These are phyloP conservation scores for Neurospora intermedia DNA, from an alignment of 495 filamentous ascomycete genomes.

Conservation along the genomic window DNA sequence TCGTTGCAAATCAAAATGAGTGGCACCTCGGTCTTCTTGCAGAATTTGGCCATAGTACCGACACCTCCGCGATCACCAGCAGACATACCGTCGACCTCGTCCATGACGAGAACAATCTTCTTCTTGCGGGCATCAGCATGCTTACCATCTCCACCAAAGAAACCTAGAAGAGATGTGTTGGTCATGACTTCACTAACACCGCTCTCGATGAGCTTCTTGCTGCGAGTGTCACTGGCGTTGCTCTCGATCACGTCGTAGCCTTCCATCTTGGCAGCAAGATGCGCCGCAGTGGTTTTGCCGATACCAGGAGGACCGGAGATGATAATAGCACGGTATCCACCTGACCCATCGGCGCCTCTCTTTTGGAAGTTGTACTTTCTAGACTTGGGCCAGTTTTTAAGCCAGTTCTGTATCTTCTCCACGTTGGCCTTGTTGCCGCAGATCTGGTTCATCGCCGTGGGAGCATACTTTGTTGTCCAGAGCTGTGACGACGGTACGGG, in stretches of 20 bases:
- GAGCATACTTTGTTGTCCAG: slow-evolving; percentile 96
- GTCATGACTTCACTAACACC: slow-evolving; percentile 80
- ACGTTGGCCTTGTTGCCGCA: slow-evolving; percentile 91
- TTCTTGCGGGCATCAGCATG: slow-evolving; percentile 71
- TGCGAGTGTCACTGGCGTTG: slow-evolving; percentile 94
- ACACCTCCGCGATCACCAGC: slow-evolving; percentile 94
- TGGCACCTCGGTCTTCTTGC: slow-evolving; percentile 88
- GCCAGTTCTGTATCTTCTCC: slow-evolving; percentile 81
- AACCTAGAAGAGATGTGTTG: slow-evolving; percentile 86
- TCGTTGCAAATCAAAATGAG: slow-evolving; percentile 99
- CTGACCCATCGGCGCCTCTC: slow-evolving; percentile 71
- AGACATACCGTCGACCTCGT: slow-evolving; percentile 99
- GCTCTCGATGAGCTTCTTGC: slow-evolving; percentile 89
- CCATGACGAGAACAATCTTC: slow-evolving; percentile 94
- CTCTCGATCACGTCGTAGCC: slow-evolving; percentile 90
- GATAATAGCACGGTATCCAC: slow-evolving; percentile 71
- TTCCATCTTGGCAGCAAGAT: slow-evolving; percentile 84
- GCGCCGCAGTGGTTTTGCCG: slow-evolving; percentile 94
- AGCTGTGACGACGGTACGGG: slow-evolving; percentile 52
- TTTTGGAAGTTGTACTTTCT: slow-evolving; percentile 66
- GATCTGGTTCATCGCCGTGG: slow-evolving; percentile 70
- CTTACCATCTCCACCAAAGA: slow-evolving; percentile 78
- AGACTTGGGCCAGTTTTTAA: slow-evolving; percentile 67
- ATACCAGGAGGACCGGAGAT: slow-evolving; percentile 93
- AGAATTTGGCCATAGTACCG: slow-evolving; percentile 83